These are phyloP conservation scores for Tricholomella constricta DNA, from an alignment of 768 basidiomycete genomes.

Conservation along the genomic window DNA sequence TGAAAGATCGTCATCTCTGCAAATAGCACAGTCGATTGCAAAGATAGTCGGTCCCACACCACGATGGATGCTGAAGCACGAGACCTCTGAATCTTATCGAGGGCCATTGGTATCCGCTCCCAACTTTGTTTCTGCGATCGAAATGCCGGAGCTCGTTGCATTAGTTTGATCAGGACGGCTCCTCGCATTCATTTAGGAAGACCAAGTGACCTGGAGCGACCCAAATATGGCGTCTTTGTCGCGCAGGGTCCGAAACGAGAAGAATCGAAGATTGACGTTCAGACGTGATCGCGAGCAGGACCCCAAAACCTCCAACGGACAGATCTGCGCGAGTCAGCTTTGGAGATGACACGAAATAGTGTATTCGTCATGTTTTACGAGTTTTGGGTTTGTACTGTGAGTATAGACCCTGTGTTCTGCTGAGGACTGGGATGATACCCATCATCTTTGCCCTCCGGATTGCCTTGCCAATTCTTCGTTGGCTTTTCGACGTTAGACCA, in stretches of 20 bases:
- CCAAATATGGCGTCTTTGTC: not conserved
- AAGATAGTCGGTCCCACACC: slow-evolving; percentile 8
- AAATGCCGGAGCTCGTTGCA: slow-evolving; percentile 3
- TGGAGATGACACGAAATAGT: not conserved
- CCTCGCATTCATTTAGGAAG: slow-evolving; percentile 3
- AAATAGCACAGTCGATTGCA: not conserved
- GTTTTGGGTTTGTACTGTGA: slow-evolving; percentile 9
- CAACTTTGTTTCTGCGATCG: slow-evolving; percentile 15
- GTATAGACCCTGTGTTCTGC: slow-evolving; percentile 20
- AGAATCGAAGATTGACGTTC: slow-evolving; percentile 5
- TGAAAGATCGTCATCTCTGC: not conserved
- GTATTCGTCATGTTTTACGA: slow-evolving; percentile 10
- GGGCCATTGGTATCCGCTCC: not conserved
- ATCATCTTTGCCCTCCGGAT: slow-evolving; percentile 89
- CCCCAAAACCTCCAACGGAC: slow-evolving; percentile 10
- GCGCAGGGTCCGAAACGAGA: not conserved
- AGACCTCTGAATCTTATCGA: slow-evolving; percentile 18
- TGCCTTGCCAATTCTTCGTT: slow-evolving; percentile 79
- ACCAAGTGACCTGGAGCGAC: slow-evolving; percentile 15
- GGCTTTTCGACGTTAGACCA: slow-evolving; percentile 73
- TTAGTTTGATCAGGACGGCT: not conserved
- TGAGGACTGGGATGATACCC: slow-evolving; percentile 74
- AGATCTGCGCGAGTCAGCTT: not conserved
- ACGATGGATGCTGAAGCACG: slow-evolving; percentile 3
- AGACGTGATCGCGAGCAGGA: slow-evolving; percentile 8